Conservation (phyloP, 2,329 filamentous ascomycete genomes). For the Chalara sp. region DNA sequence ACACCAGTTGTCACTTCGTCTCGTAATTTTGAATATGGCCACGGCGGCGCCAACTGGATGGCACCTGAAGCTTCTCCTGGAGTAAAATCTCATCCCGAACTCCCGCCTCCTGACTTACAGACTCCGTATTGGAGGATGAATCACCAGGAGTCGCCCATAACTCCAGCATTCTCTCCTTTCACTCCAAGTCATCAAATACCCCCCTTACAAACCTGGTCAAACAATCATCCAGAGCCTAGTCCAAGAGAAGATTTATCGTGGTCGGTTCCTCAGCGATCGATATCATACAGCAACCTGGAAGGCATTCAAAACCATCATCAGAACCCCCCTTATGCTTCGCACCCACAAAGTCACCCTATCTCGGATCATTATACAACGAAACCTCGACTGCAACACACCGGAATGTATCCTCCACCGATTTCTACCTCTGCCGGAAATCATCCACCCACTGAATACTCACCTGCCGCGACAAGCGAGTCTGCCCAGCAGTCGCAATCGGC, state of each 20-base stretch:
- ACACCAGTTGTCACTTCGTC: slow-evolving; percentile 20
- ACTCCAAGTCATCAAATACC: slow-evolving; percentile 30
- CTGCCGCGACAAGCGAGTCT: slow-evolving; percentile 13
- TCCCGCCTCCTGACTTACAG: slow-evolving; percentile 15
- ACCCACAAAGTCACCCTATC: slow-evolving; percentile 7
- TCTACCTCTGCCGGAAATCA: slow-evolving; percentile 15
- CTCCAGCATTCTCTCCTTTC: slow-evolving; percentile 44
- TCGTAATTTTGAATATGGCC: slow-evolving; percentile 22
- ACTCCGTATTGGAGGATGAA: slow-evolving; percentile 43
- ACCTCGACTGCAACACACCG: slow-evolving; percentile 16
- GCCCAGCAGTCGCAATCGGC: slow-evolving; percentile 19
- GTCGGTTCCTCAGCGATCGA: slow-evolving; percentile 26
- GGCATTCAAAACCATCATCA: slow-evolving; percentile 19
- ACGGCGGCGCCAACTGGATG: slow-evolving; percentile 24
- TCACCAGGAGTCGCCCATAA: slow-evolving; percentile 43
- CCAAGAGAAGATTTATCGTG: slow-evolving; percentile 24
- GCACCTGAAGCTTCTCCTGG: slow-evolving; percentile 21
- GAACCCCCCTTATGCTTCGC: slow-evolving; percentile 8
- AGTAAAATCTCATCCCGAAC: slow-evolving; percentile 34
- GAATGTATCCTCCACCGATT: slow-evolving; percentile 21
- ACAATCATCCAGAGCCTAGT: slow-evolving; percentile 18
- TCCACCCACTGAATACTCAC: slow-evolving; percentile 14
- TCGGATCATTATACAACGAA: slow-evolving; percentile 20
- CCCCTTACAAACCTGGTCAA: slow-evolving; percentile 24
- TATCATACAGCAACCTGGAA: slow-evolving; percentile 27